These are phyloP conservation scores for Cryptosporidium andersoni DNA, from an alignment of 169 alveolate genomes.

Conservation along the genomic window DNA sequence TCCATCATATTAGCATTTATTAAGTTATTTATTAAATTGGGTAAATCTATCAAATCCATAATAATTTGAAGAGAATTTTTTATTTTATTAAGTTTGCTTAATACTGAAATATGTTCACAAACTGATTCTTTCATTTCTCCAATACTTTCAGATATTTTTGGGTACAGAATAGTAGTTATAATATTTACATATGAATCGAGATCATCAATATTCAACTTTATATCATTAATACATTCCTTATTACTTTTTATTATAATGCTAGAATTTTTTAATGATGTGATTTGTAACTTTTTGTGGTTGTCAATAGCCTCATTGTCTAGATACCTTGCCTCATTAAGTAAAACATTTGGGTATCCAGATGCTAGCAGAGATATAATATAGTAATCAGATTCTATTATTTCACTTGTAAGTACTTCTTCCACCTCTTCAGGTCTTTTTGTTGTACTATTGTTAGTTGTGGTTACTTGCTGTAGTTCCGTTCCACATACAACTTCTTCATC, in stretches of 20 bases:
- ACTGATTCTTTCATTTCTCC: not conserved
- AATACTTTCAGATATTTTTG: not conserved
- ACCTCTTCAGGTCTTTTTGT: not conserved
- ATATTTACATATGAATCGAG: slow-evolving; percentile 1
- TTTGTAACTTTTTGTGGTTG: slow-evolving; percentile 3
- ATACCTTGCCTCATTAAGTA: slow-evolving; percentile 13
- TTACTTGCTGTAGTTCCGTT: too few relatives aligned
- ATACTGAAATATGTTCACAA: not conserved
- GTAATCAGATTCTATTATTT: not conserved
- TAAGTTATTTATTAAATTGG: slow-evolving; percentile 18
- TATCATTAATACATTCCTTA: slow-evolving; percentile 6
- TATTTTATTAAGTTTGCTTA: slow-evolving; percentile 1
- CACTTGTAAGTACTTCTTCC: not conserved
- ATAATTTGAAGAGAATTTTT: slow-evolving; percentile 5
- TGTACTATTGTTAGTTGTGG: too few relatives aligned
- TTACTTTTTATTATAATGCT: slow-evolving; percentile 27
- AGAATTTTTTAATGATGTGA: slow-evolving; percentile 15
- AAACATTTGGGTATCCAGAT: slow-evolving; percentile 32
- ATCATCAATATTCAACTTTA: slow-evolving; percentile 6
- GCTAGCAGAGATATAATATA: slow-evolving; percentile 34
- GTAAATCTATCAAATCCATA: slow-evolving; percentile 37
- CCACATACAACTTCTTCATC: too few relatives aligned
- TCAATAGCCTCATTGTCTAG: slow-evolving; percentile 14
- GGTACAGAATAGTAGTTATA: not conserved
- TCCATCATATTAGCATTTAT: slow-evolving; percentile 45